A percentile compares a stretch with the other conserved stretches of the same genome.
phyloP scores from a whole-genome alignment of 1,284 basidiomycete genomes.

The Marasmius fiardii region DNA sequence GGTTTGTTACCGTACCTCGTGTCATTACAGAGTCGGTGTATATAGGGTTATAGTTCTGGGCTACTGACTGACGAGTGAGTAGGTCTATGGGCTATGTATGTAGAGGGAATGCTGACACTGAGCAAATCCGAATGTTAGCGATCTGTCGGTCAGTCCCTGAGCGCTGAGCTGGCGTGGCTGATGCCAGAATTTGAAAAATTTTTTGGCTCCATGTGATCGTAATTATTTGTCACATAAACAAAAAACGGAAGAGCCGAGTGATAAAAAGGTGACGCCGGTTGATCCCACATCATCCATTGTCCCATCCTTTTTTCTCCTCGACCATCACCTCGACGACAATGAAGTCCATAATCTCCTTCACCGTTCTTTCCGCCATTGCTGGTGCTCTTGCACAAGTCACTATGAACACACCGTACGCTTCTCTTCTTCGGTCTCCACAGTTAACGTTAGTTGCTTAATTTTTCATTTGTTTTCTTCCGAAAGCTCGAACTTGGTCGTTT shows the following conservation, averaged over 20 bases:
- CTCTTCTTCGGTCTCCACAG: neutral
- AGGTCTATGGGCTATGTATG: too few species aligned
- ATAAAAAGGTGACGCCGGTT: neutral
- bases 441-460: slow-evolving; percentile 10
- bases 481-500: slow-evolving; percentile 43
- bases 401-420: slow-evolving; percentile 62
- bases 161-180: too few species aligned
- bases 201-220: neutral
- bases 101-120: too few species aligned
- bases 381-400: slow-evolving; percentile 43
- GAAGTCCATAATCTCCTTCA: slow-evolving; percentile 17
- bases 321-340: slow-evolving; percentile 16
- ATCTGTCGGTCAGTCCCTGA: too few species aligned
- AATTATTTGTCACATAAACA: neutral
- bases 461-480: slow-evolving; percentile 6
- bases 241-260: neutral
- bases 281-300: neutral
- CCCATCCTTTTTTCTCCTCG: neutral
- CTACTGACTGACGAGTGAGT: too few species aligned
- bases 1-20: too few species aligned
- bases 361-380: slow-evolving; percentile 31
- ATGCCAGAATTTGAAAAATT: neutral
- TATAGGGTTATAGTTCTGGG: too few species aligned
- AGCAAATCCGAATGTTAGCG: too few species aligned
- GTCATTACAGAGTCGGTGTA: too few species aligned